Evolutionary conservation across 208 protist species (phyloP).

Genomic region (Trichomonas vaginalis): DNA sequence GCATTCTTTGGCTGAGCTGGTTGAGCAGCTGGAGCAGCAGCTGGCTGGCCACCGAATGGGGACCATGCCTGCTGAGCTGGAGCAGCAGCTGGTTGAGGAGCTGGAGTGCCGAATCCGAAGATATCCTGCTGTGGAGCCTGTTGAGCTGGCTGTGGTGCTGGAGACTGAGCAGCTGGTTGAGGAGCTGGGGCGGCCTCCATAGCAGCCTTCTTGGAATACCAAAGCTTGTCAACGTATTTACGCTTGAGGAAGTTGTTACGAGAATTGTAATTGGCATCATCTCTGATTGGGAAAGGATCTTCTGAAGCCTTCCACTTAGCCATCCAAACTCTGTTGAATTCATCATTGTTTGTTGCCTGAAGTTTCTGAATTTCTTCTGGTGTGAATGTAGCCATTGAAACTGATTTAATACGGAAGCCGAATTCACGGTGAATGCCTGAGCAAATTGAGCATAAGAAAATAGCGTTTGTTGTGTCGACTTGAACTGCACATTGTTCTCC

Average conservation of each 20-base stretch:
- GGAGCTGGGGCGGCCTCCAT: not conserved
- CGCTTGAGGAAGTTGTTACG: not conserved
- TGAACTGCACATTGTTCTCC: not conserved
- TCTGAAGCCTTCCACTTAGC: not conserved
- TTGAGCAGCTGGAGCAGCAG: not conserved
- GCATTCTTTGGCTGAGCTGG: not conserved
- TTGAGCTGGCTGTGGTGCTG: not conserved
- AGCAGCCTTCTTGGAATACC: not conserved
- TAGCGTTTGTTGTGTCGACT: not conserved
- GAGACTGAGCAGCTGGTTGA: not conserved
- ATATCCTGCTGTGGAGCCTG: not conserved
- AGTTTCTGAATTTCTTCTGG: not conserved
- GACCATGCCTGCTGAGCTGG: not conserved
- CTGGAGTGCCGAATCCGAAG: not conserved
- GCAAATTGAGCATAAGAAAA: not conserved
- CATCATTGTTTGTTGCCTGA: not conserved
- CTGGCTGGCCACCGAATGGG: not conserved
- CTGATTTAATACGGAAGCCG: not conserved
- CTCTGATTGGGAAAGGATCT: not conserved
- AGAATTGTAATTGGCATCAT: not conserved
- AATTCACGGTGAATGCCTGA: not conserved
- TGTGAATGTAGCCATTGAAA: not conserved
- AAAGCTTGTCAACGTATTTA: not conserved
- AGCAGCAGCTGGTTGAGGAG: not conserved
- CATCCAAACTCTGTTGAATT: slow-evolving; percentile 17